These are phyloP conservation scores for Sclerotiophoma versabilis DNA, from an alignment of 2,329 filamentous ascomycete genomes.

Conservation along the genomic window DNA sequence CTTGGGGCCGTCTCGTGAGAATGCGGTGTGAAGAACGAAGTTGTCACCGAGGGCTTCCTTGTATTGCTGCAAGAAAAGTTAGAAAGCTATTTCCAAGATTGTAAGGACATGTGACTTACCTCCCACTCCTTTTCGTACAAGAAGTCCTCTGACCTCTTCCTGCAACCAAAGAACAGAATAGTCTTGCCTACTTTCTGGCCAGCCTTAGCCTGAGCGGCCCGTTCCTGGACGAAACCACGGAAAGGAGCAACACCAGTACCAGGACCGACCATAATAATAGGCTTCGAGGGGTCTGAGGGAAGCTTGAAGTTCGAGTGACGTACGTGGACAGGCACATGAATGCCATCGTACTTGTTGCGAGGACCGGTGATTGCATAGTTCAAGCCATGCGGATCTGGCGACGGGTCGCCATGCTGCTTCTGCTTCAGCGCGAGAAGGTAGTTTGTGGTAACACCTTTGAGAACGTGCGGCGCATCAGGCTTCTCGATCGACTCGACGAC, in stretches of 20 bases:
- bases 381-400: conserved; percentile 81
- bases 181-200: conserved; percentile 87
- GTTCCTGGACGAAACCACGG: conserved; percentile 92
- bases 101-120: conserved; percentile 62
- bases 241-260: conserved; percentile 97
- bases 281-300: conserved; percentile 91
- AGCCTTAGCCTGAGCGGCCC: conserved; percentile 79
- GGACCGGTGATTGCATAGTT: conserved; percentile 89
- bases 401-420: conserved; percentile 89
- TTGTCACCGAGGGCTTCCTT: conserved; percentile 83
- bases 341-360: conserved; percentile 94
- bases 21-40: conserved; percentile 90
- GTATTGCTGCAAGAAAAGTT: conserved; percentile 68
- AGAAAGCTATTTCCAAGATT: conserved; percentile 12
- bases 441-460: conserved; percentile 96
- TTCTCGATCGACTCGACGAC: conserved; percentile 86
- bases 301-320: conserved; percentile 99
- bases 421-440: conserved; percentile 94
- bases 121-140: conserved; percentile 91
- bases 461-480: conserved; percentile 76
- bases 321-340: conserved; percentile 93
- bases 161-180: conserved; percentile 93
- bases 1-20: conserved; percentile 84
- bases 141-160: conserved; percentile 88
- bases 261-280: conserved; percentile 93